Evolutionary conservation across 306 rosid genomes (phyloP).

Genomic region (Acacia melanoxylon): DNA sequence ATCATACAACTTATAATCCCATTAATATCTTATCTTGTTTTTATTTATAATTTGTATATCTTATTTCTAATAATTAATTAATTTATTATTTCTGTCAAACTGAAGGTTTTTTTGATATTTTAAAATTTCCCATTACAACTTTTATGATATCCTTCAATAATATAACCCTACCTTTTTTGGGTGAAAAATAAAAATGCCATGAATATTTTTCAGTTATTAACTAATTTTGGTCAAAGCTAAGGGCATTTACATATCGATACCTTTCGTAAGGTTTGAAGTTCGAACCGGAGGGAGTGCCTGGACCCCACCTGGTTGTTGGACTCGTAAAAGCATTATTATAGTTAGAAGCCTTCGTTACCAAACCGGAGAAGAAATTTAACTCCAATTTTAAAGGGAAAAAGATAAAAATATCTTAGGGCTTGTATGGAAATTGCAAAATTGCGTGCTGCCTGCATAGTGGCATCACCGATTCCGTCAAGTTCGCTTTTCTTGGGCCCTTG

Average conservation of each 20-base stretch:
- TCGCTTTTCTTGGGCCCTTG: conserved; percentile 32
- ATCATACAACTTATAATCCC: too few species aligned
- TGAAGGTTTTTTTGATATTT: too few species aligned
- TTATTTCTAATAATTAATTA: too few species aligned
- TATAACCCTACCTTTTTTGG: too few species aligned
- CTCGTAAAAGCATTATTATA: conserved; percentile 6
- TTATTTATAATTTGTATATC: too few species aligned
- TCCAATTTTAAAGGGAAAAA: neutral
- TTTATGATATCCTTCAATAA: too few species aligned
- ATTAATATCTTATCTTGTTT: too few species aligned
- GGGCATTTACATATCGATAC: conserved; percentile 12
- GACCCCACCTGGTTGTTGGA: conserved; percentile 25
- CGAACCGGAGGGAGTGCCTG: neutral
- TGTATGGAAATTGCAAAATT: conserved; percentile 54
- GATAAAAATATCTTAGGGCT: conserved; percentile 53
- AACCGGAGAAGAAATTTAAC: neutral
- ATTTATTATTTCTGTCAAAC: too few species aligned
- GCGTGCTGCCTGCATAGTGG: conserved; percentile 47
- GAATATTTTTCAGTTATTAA: neutral
- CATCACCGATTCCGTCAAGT: conserved; percentile 67
- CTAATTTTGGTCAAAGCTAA: neutral
- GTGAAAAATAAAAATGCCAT: neutral
- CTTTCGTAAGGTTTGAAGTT: conserved; percentile 15
- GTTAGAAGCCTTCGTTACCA: neutral
- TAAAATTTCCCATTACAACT: too few species aligned